A percentile compares a stretch with the other conserved stretches of the same genome.
These are phyloP conservation scores for Wickerhamomyces sp. DNA, from an alignment of 1,139 yeast species.

Conservation along the genomic window DNA sequence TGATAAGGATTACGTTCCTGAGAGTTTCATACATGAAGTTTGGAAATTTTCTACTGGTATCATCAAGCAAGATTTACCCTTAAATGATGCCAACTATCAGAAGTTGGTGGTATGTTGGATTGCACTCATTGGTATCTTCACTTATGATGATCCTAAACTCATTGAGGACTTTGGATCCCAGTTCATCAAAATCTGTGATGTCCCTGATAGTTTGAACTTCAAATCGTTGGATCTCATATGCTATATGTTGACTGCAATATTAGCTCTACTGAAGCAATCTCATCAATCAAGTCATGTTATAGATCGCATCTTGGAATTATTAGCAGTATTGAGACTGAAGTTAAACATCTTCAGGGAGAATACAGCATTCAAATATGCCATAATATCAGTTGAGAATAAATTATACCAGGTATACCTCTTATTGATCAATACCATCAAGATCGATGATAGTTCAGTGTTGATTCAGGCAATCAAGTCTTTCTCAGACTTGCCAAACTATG, in stretches of 20 bases:
- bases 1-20: constrained; percentile 32
- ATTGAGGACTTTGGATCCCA: constrained; percentile 39
- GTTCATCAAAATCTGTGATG: constrained; percentile 20
- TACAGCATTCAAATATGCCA: constrained; percentile 15
- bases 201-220: constrained; percentile 26
- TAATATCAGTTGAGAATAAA: constrained; percentile 31
- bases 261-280: constrained; percentile 35
- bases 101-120: constrained; percentile 62
- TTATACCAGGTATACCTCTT: constrained; percentile 39
- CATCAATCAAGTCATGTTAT: constrained; percentile 31
- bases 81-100: constrained; percentile 32
- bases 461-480: constrained; percentile 41
- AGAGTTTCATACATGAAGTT: constrained; percentile 30
- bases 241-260: constrained; percentile 41
- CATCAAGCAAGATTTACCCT: constrained; percentile 29
- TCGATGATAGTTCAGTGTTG: constrained; percentile 41
- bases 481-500: constrained; percentile 30
- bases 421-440: constrained; percentile 34
- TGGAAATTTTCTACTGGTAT: constrained; percentile 30
- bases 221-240: constrained; percentile 41
- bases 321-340: constrained; percentile 34
- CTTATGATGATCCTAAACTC: constrained; percentile 54
- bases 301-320: constrained; percentile 37
- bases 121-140: constrained; percentile 69
- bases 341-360: constrained; percentile 25